Base-by-base conservation (phyloP, 1,139 yeast genomes). In the Candida anutae region DNA sequence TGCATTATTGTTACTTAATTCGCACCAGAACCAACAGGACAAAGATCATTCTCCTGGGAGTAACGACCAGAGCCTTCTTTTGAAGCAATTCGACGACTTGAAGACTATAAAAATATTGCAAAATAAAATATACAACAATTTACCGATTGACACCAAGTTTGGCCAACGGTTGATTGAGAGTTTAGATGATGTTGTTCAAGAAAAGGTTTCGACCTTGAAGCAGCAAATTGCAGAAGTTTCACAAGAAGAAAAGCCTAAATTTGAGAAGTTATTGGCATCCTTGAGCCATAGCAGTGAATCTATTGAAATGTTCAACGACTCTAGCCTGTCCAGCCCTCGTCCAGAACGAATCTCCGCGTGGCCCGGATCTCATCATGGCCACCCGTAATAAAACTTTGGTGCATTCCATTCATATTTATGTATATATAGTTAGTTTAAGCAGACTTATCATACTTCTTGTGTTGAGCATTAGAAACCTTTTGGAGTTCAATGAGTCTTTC, bases 351-450 rank as follows among this genome's bases (percentile, higher is more conserved):
- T 76, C 6, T 58, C 70, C 21, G 83, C 83, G 1, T 76, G 83
- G 83, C 83, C 83, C 1, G 81, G 82, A 0, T 64, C 74, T 5
- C 65, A 75, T 37, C 81, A 74, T 43, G 79, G 80, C 0, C 83
- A 76, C 44, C 82, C 82, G 6, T 67, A 37, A 44, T 23, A 24
- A n/a, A 14, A 24, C 6, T 13, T 8, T 6, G 6, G 16, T 21
- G 10, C 5, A 21, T 25, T 13, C n/a, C 24, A 14, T 9, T 8
- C n/a, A 17, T 15, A 6, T 20, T 26, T 17, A 21, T 15, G 20
- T 21, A 23, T 19, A 13, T 25, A 13, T 17, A 17, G 9, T 17
- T 17, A 17, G 9, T 17, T 8, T 10, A 8, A 17, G 19, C 8
- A 17, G 19, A 17, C 19, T 17, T 17, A 13, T 26, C 21, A 22